Evolutionary conservation across 2,329 filamentous ascomycete species (phyloP), one percentile per base, ranked within the genome.

Genomic region (Hirsutella thompsonii): DNA sequence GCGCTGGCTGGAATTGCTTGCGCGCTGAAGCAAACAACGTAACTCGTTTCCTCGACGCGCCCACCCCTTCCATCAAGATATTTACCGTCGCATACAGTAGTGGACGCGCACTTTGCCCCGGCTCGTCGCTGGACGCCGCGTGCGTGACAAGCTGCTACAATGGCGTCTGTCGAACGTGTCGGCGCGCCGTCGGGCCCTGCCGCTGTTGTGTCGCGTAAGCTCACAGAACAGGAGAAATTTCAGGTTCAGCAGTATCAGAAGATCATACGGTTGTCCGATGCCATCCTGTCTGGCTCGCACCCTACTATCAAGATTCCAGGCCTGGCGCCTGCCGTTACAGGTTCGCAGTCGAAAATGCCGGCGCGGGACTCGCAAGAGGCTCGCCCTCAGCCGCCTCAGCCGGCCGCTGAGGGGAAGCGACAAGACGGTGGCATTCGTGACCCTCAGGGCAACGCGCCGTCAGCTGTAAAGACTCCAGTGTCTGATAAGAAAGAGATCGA

Each of bases 201-300:
- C 30, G 38, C 37, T 44, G 48, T 44, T 42, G 40, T 41, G 20
- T 48, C 62, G 51, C 44, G 52, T 36, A 37, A 38, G 46, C 57
- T 54, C 29, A 57, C 65, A 42, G 57, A 68, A 46, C 67, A 70
- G 45, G 70, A 76, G 49, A 57, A 69, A 44, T 66, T 71, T 53
- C 76, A 81, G 55, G 62, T 81, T 38, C 61, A 69, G 40, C 77
- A 89, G 62, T 92, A 87, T 67, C 75, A 82, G 56, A 86, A 81
- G 64, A 83, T 96, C 54, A 60, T 94, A 55, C 76, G 71, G 51
- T 79, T 96, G 61, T 81, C 80, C 61, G 83, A 94, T 67, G 72
- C 79, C 51, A 74, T 96, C 52, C 69, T 92, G 56, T 76, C 84
- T 59, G 88, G 89, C 55, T 78, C 72, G 52, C 82, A 89, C 55